Evolutionary conservation across 1,284 basidiomycete genomes (phyloP), one percentile per base, ranked within the genome.

Genomic region (Ustilago esculenta): DNA sequence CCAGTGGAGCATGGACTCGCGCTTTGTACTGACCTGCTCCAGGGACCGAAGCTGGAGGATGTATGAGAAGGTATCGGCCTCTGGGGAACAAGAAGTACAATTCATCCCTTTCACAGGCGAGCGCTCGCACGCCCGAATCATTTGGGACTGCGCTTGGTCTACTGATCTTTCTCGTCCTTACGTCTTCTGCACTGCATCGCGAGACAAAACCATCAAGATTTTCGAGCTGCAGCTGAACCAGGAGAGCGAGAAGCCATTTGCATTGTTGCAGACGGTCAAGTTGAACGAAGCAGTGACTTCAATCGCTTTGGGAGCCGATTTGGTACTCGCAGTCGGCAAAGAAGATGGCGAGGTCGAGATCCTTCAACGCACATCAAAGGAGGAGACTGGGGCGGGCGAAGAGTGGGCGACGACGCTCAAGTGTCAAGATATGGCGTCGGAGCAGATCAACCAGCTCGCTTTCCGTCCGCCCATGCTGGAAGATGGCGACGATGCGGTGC

Each of bases 61-160:
- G n/a, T 97, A 89, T 74, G 86, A 87, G 72, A 42, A 48, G 43
- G 27, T 41, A 0, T 6, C 42, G 6, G 20, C 32, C 23, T 32
- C 27, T 1, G 20, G 23, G 20, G 20, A 17, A 12, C 29, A 34
- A n/a, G 43, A 56, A 34, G 51, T 37, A 1, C 18, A 25, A 4
- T 76, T 68, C 27, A 54, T 59, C n/a, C 69, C 72, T 3, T 63
- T 60, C 23, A 65, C 72, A 12, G 74, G 74, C 41, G 74, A 94
- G 67, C 93, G 92, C 81, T 89, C 92, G 0, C 95, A 98, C 82
- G 87, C 88, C 1, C 87, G 96, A 27, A 97, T 99, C 77, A 90
- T 98, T 34, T 95, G 96, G 92, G 96, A 98, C 81, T 91, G 90
- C 75, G 87, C 88, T 20, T 98, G 94, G 92, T 85, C 89, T 1